A percentile compares a stretch with the other conserved stretches of the same genome.
Conservation (phyloP, 2,329 filamentous ascomycete genomes). For the Triangularia verruculosa region DNA sequence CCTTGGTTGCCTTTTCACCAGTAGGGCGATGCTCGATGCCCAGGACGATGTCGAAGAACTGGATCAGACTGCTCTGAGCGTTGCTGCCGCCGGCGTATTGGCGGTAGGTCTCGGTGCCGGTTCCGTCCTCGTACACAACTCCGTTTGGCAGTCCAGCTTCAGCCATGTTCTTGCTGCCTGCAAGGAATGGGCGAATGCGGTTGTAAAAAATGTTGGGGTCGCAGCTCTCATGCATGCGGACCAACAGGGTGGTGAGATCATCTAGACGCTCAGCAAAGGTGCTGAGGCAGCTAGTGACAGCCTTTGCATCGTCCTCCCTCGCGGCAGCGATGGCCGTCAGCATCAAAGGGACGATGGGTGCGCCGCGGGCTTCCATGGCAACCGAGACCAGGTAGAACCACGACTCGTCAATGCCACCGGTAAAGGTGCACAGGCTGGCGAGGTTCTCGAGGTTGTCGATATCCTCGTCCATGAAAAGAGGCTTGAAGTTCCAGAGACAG, state of each 20-base stretch:
- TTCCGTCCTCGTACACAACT: conserved; percentile 81
- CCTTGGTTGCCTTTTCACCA: conserved; percentile 57
- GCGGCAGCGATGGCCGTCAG: conserved; percentile 80
- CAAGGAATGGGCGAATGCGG: conserved; percentile 91
- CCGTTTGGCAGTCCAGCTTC: conserved; percentile 88
- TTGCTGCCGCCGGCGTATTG: conserved; percentile 95
- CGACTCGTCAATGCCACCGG: conserved; percentile 90
- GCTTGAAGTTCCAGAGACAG: conserved; percentile 96
- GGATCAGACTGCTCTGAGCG: conserved; percentile 92
- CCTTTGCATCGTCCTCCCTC: conserved; percentile 63
- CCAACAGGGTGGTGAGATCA: conserved; percentile 73
- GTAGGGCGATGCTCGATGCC: conserved; percentile 89
- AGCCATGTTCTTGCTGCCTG: conserved; percentile 95
- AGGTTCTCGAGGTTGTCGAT: conserved; percentile 85
- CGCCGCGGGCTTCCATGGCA: conserved; percentile 90
- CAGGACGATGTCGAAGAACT: conserved; percentile 93
- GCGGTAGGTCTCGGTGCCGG: conserved; percentile 64
- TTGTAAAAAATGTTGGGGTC: conserved; percentile 95
- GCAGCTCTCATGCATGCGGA: conserved; percentile 92
- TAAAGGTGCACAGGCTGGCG: conserved; percentile 84
- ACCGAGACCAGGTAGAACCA: conserved; percentile 98
- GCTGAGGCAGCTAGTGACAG: conserved; percentile 73
- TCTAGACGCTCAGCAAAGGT: conserved; percentile 84
- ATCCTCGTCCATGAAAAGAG: conserved; percentile 77
- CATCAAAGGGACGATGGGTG: conserved; percentile 84